Conservation (phyloP, 495 filamentous ascomycete genomes). For the Aspergillus nanangensis region DNA sequence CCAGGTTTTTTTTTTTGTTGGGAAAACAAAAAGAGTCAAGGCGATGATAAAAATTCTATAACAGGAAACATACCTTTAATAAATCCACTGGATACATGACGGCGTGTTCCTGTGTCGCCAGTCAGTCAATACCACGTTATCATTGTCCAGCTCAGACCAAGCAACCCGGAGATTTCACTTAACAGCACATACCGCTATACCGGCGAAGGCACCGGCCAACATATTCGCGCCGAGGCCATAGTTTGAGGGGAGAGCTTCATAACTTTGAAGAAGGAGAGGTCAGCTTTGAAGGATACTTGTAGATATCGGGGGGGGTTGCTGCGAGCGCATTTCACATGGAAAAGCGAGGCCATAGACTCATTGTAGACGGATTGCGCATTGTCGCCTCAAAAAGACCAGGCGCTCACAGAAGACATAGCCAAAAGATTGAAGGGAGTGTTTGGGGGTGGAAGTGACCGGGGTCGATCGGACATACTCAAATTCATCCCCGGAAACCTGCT, state of each 20-base stretch:
- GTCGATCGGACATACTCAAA: constrained; percentile 28
- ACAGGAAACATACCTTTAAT: constrained; percentile 90
- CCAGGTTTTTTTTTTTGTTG: constrained; percentile 3
- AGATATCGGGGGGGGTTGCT: no score
- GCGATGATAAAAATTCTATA: no score
- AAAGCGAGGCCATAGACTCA: no score
- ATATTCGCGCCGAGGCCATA: constrained; percentile 72
- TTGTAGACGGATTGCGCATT: neutral
- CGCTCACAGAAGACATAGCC: no score
- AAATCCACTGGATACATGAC: constrained; percentile 99
- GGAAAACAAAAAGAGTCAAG: constrained; percentile 1
- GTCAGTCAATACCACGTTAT: constrained; percentile 1
- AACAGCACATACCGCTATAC: constrained; percentile 70
- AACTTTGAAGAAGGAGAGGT: constrained; percentile 37
- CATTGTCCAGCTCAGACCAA: constrained; percentile 8
- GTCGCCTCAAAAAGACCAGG: neutral
- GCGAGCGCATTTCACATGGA: no score
- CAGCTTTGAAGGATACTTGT: constrained; percentile 13
- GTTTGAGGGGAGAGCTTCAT: constrained; percentile 68
- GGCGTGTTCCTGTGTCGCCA: constrained; percentile 62
- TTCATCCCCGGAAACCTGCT: constrained; percentile 36
- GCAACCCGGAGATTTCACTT: neutral
- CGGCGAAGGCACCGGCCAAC: constrained; percentile 92
- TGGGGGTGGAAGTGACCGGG: neutral
- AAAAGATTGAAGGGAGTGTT: no score